Conservation (phyloP, 164 flowering plant genomes). For the Nelumbo lutea region DNA sequence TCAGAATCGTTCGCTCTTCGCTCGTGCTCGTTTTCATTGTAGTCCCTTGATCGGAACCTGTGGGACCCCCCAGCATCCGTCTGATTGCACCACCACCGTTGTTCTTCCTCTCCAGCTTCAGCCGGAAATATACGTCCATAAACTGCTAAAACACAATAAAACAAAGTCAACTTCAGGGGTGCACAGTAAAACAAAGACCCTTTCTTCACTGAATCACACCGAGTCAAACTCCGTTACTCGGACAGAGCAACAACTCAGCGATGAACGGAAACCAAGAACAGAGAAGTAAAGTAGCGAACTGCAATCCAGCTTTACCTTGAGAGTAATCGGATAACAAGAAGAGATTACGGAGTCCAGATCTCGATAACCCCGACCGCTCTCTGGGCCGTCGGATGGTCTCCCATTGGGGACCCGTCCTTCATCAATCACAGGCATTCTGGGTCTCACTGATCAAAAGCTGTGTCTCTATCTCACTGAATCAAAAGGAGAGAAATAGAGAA, state of each 20-base stretch:
- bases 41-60: slow-evolving; percentile 5
- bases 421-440: slow-evolving; percentile 13
- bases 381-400: background rate
- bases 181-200: background rate
- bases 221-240: background rate
- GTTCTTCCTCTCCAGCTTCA: slow-evolving; percentile 33
- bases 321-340: slow-evolving; percentile 32
- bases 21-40: background rate
- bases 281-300: background rate
- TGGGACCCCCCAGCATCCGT: slow-evolving; percentile 8
- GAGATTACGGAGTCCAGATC: slow-evolving; percentile 17
- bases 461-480: background rate
- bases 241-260: background rate
- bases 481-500: background rate
- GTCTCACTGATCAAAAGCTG: background rate
- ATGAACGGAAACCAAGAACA: background rate
- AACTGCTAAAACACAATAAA: slow-evolving; percentile 39
- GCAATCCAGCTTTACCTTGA: slow-evolving; percentile 26
- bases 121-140: slow-evolving; percentile 48
- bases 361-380: background rate
- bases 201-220: no score
- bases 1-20: slow-evolving; percentile 47
- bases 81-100: slow-evolving; percentile 7
- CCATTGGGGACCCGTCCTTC: slow-evolving; percentile 10
- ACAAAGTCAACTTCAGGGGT: background rate